Conservation (phyloP, 129 eudicot species). For the Apium graveolens region DNA sequence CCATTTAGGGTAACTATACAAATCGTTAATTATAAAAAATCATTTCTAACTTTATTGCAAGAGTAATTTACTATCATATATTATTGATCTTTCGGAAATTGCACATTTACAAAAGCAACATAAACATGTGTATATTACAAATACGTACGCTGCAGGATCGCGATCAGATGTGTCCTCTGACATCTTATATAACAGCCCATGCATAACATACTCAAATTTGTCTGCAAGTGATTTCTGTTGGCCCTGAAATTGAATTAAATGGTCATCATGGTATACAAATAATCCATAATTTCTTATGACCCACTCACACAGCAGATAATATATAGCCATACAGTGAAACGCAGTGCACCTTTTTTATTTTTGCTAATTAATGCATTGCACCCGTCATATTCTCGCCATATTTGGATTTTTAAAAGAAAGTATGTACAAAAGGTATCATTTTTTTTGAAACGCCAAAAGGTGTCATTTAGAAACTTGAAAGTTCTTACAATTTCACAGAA, state of each 20-base stretch:
- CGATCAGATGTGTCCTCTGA: conserved; percentile 36
- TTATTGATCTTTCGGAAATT: neutral
- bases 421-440: neutral
- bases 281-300: neutral
- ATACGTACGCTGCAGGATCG: conserved; percentile 46
- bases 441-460: no score
- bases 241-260: conserved; percentile 33
- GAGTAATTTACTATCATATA: neutral
- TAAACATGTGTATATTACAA: neutral
- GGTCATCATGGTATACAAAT: neutral
- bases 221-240: conserved; percentile 73
- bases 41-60: neutral
- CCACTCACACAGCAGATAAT: neutral
- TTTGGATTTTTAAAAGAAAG: neutral
- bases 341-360: neutral
- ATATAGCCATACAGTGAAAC: neutral
- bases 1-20: neutral
- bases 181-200: conserved; percentile 75
- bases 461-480: neutral
- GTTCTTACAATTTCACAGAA: neutral
- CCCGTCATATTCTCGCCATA: neutral
- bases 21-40: neutral
- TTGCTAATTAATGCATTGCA: neutral
- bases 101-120: neutral
- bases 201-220: conserved; percentile 86